Conservation (phyloP, 1,284 basidiomycete species). For the Taiwanofungus camphoratus region DNA sequence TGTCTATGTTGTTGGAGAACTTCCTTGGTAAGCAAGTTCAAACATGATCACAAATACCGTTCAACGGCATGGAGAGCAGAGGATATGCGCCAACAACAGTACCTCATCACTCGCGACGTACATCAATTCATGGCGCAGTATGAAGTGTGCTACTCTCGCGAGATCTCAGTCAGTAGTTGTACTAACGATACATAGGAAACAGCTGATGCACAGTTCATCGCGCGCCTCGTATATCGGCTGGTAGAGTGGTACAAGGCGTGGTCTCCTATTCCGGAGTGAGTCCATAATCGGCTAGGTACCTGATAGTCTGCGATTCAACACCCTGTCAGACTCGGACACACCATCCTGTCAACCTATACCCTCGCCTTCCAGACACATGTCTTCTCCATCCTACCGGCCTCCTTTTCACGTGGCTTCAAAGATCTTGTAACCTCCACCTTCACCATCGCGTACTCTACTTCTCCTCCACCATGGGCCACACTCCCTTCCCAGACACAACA, state of each 20-base stretch:
- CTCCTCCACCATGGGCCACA: constrained; percentile 21
- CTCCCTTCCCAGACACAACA: constrained; percentile 11
- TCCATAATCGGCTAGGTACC: constrained; percentile 2
- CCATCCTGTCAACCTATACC: constrained; percentile 53
- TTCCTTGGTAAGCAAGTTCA: constrained; percentile 51
- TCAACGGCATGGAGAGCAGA: constrained; percentile 35
- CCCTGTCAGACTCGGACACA: constrained; percentile 50
- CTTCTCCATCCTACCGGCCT: constrained; percentile 59
- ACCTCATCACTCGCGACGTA: constrained; percentile 58
- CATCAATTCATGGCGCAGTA: constrained; percentile 50
- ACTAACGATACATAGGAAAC: constrained; percentile 32
- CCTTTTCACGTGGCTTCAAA: constrained; percentile 62
- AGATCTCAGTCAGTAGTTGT: background rate
- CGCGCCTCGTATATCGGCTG: constrained; percentile 47
- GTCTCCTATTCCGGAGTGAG: constrained; percentile 54
- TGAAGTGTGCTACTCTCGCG: constrained; percentile 39
- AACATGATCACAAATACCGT: background rate
- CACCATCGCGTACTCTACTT: constrained; percentile 23
- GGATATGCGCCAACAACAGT: constrained; percentile 52
- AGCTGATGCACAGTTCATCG: constrained; percentile 42
- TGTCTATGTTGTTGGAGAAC: constrained; percentile 58
- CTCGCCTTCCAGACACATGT: constrained; percentile 66
- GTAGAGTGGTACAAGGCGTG: constrained; percentile 65
- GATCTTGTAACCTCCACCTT: constrained; percentile 56
- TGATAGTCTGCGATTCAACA: background rate